Base-by-base conservation (phyloP, 495 filamentous ascomycete species). In the Aspergillus avenaceus region DNA sequence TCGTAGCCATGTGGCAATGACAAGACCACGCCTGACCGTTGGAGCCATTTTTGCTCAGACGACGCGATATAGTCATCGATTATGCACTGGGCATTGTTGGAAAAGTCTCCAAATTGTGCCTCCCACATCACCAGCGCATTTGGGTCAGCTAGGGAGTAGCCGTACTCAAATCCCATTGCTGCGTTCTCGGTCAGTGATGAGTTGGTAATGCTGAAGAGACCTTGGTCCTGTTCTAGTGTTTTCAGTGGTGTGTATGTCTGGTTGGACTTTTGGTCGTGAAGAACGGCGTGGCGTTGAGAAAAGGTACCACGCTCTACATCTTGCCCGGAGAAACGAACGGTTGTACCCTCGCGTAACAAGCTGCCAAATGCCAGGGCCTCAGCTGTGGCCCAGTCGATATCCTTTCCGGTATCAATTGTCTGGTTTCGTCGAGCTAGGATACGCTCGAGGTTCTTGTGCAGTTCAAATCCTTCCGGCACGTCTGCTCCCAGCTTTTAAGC, bases 251-350 rank as follows among this genome's bases (percentile, higher is more conserved):
- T 97, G 70, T 93, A 96, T 9, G 90, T 96, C 49, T 78, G 73
- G 70, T 98, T 95, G 55, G 67, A 90, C 65, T 92, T 87, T 74
- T 98, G 93, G 72, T 98, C 95, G 72, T 97, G 93, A 60, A 98
- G 83, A 48, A 98, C 92, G 51, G 95, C 85, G 66, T 98, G 93
- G 60, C 93, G 84, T 76, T 98, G 93, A 22, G 93, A 98, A 83
- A 98, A 98, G 52, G 93, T 98, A 71, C 93, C 93, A 81, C 93
- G 89, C 80, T 97, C 92, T 47, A 98, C 93, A 76, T 98, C 93
- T 76, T 97, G 93, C 53, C 93, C 93, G 49, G 92, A 97, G 13
- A 98, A 84, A 70, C 93, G 87, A 59, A 98, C 91, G 66, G 97
- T 95, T 67, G 93, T 87, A 25, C 95, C 95, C 70, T 98, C 93